Percentiles rank a stretch among this genome's conserved stretches.
Conservation (phyloP, 2,329 filamentous ascomycete species). For the Daldinia eschscholtzii region DNA sequence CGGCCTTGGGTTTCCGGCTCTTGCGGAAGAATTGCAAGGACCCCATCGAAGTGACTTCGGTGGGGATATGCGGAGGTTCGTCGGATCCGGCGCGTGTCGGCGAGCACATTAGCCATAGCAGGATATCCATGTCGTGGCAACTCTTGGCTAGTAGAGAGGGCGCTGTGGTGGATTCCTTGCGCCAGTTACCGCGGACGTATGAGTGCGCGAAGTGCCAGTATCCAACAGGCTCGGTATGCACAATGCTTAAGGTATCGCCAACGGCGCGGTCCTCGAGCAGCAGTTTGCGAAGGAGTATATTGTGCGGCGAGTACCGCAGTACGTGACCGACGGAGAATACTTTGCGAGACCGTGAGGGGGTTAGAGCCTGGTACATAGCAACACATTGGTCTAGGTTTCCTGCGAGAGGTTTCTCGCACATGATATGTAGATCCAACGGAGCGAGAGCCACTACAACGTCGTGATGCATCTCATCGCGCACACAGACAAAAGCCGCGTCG, state of each 20-base stretch:
- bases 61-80: slow-evolving; percentile 76
- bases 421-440: slow-evolving; percentile 79
- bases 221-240: slow-evolving; percentile 94
- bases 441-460: slow-evolving; percentile 83
- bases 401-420: slow-evolving; percentile 95
- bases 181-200: slow-evolving; percentile 95
- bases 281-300: slow-evolving; percentile 83
- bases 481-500: slow-evolving; percentile 73
- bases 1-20: slow-evolving; percentile 79
- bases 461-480: slow-evolving; percentile 89
- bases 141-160: slow-evolving; percentile 93
- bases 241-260: slow-evolving; percentile 85
- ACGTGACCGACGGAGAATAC: slow-evolving; percentile 96
- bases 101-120: slow-evolving; percentile 90
- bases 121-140: slow-evolving; percentile 94
- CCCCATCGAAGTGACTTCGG: slow-evolving; percentile 80
- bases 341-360: slow-evolving; percentile 50
- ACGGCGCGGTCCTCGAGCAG: slow-evolving; percentile 81
- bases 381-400: slow-evolving; percentile 84
- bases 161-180: slow-evolving; percentile 79
- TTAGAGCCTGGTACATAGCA: slow-evolving; percentile 73
- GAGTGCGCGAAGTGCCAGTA: slow-evolving; percentile 97
- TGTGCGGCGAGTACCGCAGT: slow-evolving; percentile 91
- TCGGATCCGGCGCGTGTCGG: slow-evolving; percentile 63
- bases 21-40: slow-evolving; percentile 82